Percentiles rank a stretch among this genome's conserved stretches.
These are phyloP conservation scores for Magnusiomyces suaveolens DNA, from an alignment of 1,139 yeast genomes.

Conservation along the genomic window DNA sequence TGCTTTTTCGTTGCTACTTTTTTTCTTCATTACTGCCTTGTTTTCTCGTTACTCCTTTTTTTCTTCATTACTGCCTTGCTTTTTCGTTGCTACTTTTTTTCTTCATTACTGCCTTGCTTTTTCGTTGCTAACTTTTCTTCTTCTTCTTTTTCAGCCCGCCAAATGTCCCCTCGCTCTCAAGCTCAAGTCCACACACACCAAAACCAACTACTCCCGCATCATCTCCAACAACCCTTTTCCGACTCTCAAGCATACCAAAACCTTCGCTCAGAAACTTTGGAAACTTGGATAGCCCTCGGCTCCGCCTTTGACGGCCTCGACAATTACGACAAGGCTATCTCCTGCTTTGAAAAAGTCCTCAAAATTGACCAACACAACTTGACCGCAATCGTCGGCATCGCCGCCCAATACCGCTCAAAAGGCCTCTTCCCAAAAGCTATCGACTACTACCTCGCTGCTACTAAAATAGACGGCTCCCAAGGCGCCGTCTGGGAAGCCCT, in stretches of 20 bases:
- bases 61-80: no score
- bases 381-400: conserved; percentile 74
- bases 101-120: no score
- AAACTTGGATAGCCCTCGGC: conserved; percentile 86
- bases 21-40: background rate
- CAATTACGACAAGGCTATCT: conserved; percentile 79
- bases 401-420: conserved; percentile 75
- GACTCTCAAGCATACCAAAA: conserved; percentile 38
- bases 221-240: background rate
- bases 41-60: no score
- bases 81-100: no score
- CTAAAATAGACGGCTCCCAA: conserved; percentile 60
- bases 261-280: conserved; percentile 51
- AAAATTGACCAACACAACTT: conserved; percentile 80
- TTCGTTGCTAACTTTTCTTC: background rate
- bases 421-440: conserved; percentile 92
- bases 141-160: background rate
- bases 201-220: conserved; percentile 3
- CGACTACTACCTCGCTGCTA: conserved; percentile 81
- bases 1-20: background rate
- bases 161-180: conserved; percentile 3
- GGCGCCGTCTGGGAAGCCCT: conserved; percentile 97
- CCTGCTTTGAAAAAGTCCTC: conserved; percentile 79
- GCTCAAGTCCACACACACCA: background rate
- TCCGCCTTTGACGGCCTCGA: conserved; percentile 83